These are phyloP conservation scores for Aspergillus aculeatinus DNA, from an alignment of 2,329 filamentous ascomycete species.

Conservation along the genomic window DNA sequence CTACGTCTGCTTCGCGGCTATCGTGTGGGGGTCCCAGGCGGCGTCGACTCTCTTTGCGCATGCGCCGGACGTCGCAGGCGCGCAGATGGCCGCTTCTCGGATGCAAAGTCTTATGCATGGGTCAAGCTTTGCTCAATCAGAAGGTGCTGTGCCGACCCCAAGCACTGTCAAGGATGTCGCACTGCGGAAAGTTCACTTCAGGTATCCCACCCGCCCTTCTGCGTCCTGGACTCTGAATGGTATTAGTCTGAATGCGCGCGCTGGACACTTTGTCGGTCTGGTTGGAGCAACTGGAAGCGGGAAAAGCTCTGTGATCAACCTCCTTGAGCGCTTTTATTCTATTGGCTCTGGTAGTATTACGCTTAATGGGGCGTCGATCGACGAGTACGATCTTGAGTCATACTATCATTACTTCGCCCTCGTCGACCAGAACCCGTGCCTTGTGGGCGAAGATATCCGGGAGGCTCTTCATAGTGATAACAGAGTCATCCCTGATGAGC, in stretches of 20 bases:
- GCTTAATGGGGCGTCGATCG: slow-evolving; percentile 2
- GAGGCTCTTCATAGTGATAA: slow-evolving; percentile 15
- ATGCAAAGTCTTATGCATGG: slow-evolving; percentile 2
- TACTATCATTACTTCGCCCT: slow-evolving; percentile 11
- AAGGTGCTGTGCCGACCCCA: background rate
- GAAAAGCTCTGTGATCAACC: slow-evolving; percentile 65
- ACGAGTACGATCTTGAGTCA: background rate
- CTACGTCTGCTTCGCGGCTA: slow-evolving; percentile 47
- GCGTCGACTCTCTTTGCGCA: slow-evolving; percentile 19
- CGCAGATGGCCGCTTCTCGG: slow-evolving; percentile 2
- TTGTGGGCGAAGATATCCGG: slow-evolving; percentile 46
- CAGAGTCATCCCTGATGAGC: slow-evolving; percentile 24
- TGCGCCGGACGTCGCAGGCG: slow-evolving; percentile 13
- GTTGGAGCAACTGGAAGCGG: slow-evolving; percentile 57
- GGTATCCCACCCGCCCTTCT: slow-evolving; percentile 6
- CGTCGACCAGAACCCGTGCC: slow-evolving; percentile 59
- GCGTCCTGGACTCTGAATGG: background rate
- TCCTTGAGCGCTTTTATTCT: slow-evolving; percentile 67
- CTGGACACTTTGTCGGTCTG: slow-evolving; percentile 52
- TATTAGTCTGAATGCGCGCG: slow-evolving; percentile 4
- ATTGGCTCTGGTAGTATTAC: slow-evolving; percentile 27
- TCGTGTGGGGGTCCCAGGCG: slow-evolving; percentile 37
- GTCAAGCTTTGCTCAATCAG: background rate
- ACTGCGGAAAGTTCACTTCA: slow-evolving; percentile 2
- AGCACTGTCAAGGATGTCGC: slow-evolving; percentile 1